A percentile compares a stretch with the other conserved stretches of the same genome.
These are phyloP conservation scores for Alternaria burnsii DNA, from an alignment of 2,329 filamentous ascomycete species.

Conservation along the genomic window DNA sequence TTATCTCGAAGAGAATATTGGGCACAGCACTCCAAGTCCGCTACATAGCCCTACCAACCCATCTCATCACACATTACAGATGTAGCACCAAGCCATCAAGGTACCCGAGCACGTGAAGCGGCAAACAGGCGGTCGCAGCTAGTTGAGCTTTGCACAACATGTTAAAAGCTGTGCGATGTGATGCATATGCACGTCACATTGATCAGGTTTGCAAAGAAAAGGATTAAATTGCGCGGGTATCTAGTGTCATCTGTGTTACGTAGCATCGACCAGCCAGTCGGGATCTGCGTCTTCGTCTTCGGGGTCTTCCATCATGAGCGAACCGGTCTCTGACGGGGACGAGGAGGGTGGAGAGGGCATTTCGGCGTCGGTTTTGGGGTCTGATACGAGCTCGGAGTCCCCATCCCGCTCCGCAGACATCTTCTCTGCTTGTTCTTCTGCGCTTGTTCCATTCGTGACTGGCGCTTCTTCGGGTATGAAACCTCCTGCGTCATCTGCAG, in stretches of 20 bases:
- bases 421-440: neutral
- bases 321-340: constrained; percentile 54
- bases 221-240: neutral
- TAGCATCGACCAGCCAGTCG: constrained; percentile 62
- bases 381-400: neutral
- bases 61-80: neutral
- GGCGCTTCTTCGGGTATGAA: constrained; percentile 19
- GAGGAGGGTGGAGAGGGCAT: constrained; percentile 18
- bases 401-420: no score
- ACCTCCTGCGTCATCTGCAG: constrained; percentile 19
- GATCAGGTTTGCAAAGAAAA: neutral
- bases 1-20: neutral
- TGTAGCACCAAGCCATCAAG: constrained; percentile 6
- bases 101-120: constrained; percentile 5
- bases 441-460: neutral
- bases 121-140: neutral
- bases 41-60: neutral
- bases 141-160: neutral
- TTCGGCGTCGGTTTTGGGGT: constrained; percentile 2
- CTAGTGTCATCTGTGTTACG: neutral
- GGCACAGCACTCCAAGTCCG: neutral
- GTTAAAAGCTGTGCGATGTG: neutral
- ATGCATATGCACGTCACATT: neutral
- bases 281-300: constrained; percentile 72
- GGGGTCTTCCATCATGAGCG: constrained; percentile 67